phyloP scores from a whole-genome alignment of 345 rosid genomes.

The Rhizophora mangle region DNA sequence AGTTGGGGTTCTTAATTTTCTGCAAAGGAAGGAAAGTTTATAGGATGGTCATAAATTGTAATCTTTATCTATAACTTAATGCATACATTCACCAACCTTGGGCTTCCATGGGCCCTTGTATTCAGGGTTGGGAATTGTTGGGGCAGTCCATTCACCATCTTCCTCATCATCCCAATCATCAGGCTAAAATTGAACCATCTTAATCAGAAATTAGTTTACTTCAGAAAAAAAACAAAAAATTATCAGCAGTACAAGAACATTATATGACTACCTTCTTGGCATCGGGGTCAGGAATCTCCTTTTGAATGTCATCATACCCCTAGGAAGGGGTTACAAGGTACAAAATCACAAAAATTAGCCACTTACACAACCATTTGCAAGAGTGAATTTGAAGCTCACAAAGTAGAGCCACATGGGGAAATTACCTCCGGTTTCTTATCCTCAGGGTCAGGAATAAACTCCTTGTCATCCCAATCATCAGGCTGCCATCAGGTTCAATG shows the following conservation, averaged over 20 bases:
- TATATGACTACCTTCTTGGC: conserved; percentile 67
- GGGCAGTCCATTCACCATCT: conserved; percentile 98
- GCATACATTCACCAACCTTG: conserved; percentile 50
- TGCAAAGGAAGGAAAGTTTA: conserved; percentile 28
- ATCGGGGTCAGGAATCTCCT: conserved; percentile 82
- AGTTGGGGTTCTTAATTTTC: conserved; percentile 97
- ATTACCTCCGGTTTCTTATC: conserved; percentile 90
- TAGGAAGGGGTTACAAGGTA: conserved; percentile 11
- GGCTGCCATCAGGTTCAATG: conserved; percentile 49
- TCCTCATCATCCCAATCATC: conserved; percentile 99
- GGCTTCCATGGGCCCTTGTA: conserved; percentile 92
- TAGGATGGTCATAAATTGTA: neutral
- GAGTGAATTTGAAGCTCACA: neutral
- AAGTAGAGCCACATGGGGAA: neutral
- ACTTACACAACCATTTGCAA: neutral
- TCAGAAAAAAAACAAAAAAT: neutral
- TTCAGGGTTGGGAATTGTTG: conserved; percentile 98
- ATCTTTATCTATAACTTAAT: conserved; percentile 3
- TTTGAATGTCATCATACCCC: conserved; percentile 95
- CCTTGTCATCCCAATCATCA: conserved; percentile 97
- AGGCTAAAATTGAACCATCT: conserved; percentile 47
- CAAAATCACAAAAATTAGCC: neutral
- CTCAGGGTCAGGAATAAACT: conserved; percentile 88
- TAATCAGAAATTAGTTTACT: conserved; percentile 6
- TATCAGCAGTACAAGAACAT: neutral